Evolutionary conservation across 2,329 filamentous ascomycete species (phyloP), one percentile per base, ranked within the genome.

Genomic region (Pleurostoma richardsiae): DNA sequence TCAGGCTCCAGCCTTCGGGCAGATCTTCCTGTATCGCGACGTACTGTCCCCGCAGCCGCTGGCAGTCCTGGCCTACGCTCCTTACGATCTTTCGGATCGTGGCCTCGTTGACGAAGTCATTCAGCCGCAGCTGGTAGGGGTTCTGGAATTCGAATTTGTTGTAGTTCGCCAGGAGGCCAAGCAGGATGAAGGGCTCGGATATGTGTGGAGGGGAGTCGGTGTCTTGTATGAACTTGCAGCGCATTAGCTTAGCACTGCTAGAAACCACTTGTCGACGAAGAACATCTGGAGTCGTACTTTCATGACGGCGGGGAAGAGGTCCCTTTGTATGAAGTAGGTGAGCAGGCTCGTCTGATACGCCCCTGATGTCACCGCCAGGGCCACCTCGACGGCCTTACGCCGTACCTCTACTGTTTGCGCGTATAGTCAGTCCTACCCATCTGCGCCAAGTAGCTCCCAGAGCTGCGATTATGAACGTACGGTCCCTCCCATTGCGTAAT

Each of bases 101-200:
- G 0, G 77, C 73, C 60, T 97, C 91, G 61, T 99, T 96, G 58
- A 96, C 90, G 66, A 97, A 97, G 64, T 97, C 91, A 57, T 92
- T 90, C 11, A 99, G 77, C 29, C 92, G 87, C 52, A 95, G 73
- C 58, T 94, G 86, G 59, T 99, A 99, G 1, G 92, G 92, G 57
- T 99, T 99, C 63, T 96, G 91, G 48, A 95, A 92, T 66, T 99
- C 94, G 60, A 99, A 99, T 66, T 97, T 99, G 77, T 99, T 97
- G 77, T 97, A 97, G 69, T 97, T 99, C 54, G 89, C 88, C 45
- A 99, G 73, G 4, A 97, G 76, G 10, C 92, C 92, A 26, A 96
- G 76, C 7, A 97, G 78, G 10, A 86, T 81, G 55, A 96, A 90
- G 0, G 92, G 86, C 49, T 88, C 80, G 40, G 89, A 79, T 48